Evolutionary conservation across 2,329 filamentous ascomycete species (phyloP).

Genomic region (Ophiosphaerella herpotricha): DNA sequence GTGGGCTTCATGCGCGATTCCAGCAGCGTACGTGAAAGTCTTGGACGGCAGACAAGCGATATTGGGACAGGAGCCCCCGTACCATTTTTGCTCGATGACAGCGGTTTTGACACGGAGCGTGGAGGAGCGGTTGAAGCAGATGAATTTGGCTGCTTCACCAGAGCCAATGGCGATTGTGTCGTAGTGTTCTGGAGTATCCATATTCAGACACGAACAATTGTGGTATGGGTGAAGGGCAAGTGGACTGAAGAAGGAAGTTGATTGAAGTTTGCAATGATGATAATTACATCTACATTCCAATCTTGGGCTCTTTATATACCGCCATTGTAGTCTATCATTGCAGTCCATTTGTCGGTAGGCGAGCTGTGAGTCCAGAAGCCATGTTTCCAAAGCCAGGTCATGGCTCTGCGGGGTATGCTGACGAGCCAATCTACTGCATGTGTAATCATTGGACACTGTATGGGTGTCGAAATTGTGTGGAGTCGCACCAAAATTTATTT

Average conservation of each 20-base stretch:
- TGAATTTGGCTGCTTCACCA: constrained; percentile 16
- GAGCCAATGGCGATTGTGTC: constrained; percentile 18
- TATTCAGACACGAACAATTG: not conserved
- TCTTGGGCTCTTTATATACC: too few species aligned
- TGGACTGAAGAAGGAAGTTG: not conserved
- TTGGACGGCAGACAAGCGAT: constrained; percentile 18
- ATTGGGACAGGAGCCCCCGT: constrained; percentile 20
- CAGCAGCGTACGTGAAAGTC: constrained; percentile 14
- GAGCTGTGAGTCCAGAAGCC: not conserved
- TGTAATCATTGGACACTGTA: not conserved
- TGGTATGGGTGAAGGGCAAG: not conserved
- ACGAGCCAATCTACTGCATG: too few species aligned
- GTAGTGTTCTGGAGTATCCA: constrained; percentile 11
- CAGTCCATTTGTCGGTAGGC: not conserved
- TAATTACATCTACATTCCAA: too few species aligned
- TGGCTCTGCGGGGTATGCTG: too few species aligned
- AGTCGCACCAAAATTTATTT: not conserved
- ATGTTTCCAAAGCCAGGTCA: not conserved
- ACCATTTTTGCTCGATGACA: constrained; percentile 15
- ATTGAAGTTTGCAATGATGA: too few species aligned
- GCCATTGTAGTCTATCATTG: not conserved
- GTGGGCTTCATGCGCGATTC: constrained; percentile 5
- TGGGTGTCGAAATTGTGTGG: too few species aligned
- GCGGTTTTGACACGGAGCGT: constrained; percentile 8
- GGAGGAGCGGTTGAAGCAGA: constrained; percentile 14